Evolutionary conservation across 1,139 yeast genomes (phyloP), one percentile per base, ranked within the genome.

Genomic region (Hyphopichia wangnamkhiaoensis): DNA sequence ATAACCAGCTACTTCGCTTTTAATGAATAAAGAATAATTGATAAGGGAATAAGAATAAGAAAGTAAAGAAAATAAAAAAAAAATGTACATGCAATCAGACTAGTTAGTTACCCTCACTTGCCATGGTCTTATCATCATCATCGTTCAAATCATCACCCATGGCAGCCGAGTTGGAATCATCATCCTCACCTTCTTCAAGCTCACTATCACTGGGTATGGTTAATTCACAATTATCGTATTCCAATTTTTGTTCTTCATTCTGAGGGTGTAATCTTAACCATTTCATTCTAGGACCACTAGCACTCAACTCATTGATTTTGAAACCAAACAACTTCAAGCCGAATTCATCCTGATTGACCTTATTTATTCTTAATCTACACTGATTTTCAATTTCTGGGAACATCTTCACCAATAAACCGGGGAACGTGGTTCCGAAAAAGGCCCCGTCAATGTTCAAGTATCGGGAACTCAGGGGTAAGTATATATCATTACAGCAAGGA

Each of bases 391-490:
- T 79, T 49, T 89, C 97, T 5, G 95, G 91, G 65, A 84, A 90
- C 76, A 89, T 86, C 58, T 89, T 87, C 41, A 93, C 80, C 53
- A 93, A 85, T 48, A 93, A 75, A 2, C 96, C 98, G 0, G 96
- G 95, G 65, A 93, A 93, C 23, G 95, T 84, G 1, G 98, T 89
- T 6, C 98, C 98, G 67, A 94, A 93, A 55, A 84, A 93, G 1
- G 98, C 96, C 4, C 98, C 98, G 61, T 93, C 98, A 37, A 93
- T 80, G 56, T 87, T 87, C 46, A 87, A 69, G 61, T 87, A 91
- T 46, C 96, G 74, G 16, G 94, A 82, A 44, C 90, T 83, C 44
- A 84, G 82, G 1, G 98, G 98, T 41, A 89, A 67, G 62, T 93
- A 93, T 33, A 91, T 74, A 57, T 93, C 98, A 58, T 84, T 82